Percentiles rank a stretch among this genome's conserved stretches.
Evolutionary conservation across 163 green algal species (phyloP).

Genomic region (Volvox carteri): DNA sequence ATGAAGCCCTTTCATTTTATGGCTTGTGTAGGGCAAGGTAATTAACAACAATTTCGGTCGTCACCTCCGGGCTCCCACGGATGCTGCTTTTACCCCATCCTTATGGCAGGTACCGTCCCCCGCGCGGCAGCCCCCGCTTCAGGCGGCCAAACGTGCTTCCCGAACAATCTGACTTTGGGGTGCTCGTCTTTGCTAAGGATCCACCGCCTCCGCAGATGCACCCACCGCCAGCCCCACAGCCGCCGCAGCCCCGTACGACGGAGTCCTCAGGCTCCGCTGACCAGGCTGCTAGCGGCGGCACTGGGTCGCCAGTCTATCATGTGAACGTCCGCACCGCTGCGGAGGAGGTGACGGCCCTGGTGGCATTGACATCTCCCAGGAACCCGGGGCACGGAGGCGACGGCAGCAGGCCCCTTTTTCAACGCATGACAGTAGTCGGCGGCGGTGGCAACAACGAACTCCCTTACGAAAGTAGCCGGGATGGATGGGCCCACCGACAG

Average conservation of each 20-base stretch:
- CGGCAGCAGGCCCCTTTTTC: neutral
- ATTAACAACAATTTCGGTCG: too few relatives aligned
- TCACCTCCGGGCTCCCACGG: too few relatives aligned
- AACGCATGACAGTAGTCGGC: neutral
- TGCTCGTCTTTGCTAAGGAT: slow-evolving; percentile 44
- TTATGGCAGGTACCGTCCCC: slow-evolving; percentile 35
- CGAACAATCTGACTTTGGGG: neutral
- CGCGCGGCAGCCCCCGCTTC: slow-evolving; percentile 27
- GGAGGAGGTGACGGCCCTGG: slow-evolving; percentile 1
- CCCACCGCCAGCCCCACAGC: neutral
- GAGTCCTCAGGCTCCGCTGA: neutral
- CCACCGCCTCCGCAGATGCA: neutral
- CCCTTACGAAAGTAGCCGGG: too few relatives aligned
- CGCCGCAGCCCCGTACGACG: neutral
- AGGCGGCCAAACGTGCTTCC: neutral
- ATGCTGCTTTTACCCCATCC: neutral
- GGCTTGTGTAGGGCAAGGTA: too few relatives aligned
- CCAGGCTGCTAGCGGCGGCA: neutral
- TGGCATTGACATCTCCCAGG: neutral
- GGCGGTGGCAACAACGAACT: neutral
- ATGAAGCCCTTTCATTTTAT: too few relatives aligned
- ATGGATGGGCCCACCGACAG: too few relatives aligned
- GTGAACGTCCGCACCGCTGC: slow-evolving; percentile 7
- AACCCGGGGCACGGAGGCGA: neutral
- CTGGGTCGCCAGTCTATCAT: neutral